Evolutionary conservation across 2,329 filamentous ascomycete genomes (phyloP).

Genomic region (Claviceps maximensis): DNA sequence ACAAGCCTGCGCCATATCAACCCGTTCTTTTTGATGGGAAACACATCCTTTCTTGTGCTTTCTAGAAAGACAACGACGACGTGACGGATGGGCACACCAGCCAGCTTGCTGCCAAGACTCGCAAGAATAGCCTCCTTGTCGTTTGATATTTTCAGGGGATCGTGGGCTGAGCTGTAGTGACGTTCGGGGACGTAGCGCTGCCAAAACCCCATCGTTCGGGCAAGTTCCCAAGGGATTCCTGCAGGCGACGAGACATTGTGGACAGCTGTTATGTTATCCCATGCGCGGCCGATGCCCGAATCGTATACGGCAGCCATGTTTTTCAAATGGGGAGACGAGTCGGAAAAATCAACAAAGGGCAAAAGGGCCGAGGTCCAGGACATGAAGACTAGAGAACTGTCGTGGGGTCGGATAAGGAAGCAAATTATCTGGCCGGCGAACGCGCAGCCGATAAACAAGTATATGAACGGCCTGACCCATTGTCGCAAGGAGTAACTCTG

Average conservation of each 20-base stretch:
- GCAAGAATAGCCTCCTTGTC: slow-evolving; percentile 19
- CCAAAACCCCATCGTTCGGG: slow-evolving; percentile 12
- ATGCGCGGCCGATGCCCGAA: slow-evolving; percentile 11
- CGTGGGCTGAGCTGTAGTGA: slow-evolving; percentile 21
- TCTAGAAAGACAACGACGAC: slow-evolving; percentile 31
- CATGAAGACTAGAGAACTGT: slow-evolving; percentile 20
- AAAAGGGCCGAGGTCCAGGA: slow-evolving; percentile 22
- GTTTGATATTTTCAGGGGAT: slow-evolving; percentile 29
- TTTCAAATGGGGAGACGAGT: slow-evolving; percentile 15
- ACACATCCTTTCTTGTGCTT: slow-evolving; percentile 31
- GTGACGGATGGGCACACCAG: slow-evolving; percentile 26
- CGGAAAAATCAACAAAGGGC: slow-evolving; percentile 20
- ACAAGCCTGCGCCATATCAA: slow-evolving; percentile 23
- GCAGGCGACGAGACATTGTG: slow-evolving; percentile 8
- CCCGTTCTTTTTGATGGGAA: slow-evolving; percentile 28
- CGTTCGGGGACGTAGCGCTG: slow-evolving; percentile 15
- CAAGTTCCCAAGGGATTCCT: slow-evolving; percentile 16
- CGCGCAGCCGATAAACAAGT: slow-evolving; percentile 6
- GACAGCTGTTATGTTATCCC: slow-evolving; percentile 19
- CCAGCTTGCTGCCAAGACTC: slow-evolving; percentile 13
- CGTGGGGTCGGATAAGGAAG: slow-evolving; percentile 14
- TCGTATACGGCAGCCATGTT: slow-evolving; percentile 12
- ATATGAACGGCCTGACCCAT: slow-evolving; percentile 3
- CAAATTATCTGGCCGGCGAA: slow-evolving; percentile 13
- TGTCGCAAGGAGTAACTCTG: not conserved